Percentiles rank a stretch among this genome's conserved stretches.
phyloP scores from a whole-genome alignment of 2,329 filamentous ascomycete species.

The Aspergillus latus region DNA sequence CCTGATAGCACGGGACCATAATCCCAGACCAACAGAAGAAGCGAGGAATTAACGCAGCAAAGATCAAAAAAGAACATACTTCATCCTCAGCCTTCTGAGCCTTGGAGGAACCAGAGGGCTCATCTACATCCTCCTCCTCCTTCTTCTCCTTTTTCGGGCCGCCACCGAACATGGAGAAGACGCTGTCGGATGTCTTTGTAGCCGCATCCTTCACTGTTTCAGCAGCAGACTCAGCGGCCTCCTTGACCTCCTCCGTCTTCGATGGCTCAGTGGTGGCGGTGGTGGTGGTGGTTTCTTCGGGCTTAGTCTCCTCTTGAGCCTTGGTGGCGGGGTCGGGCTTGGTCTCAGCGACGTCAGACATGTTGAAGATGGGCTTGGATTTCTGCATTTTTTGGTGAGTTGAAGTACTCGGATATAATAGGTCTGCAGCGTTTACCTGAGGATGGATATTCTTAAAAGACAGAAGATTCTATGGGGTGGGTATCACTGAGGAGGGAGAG shows the following conservation, averaged over 20 bases:
- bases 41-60: slow-evolving; percentile 1
- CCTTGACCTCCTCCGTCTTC: slow-evolving; percentile 29
- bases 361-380: slow-evolving; percentile 25
- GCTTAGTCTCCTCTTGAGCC: slow-evolving; percentile 35
- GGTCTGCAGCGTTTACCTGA: slow-evolving; percentile 11
- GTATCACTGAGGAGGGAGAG: slow-evolving; percentile 14
- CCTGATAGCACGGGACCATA: neutral
- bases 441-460: slow-evolving; percentile 8
- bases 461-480: slow-evolving; percentile 12
- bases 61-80: slow-evolving; percentile 42
- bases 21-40: neutral
- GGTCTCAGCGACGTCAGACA: slow-evolving; percentile 46
- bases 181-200: slow-evolving; percentile 52
- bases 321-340: slow-evolving; percentile 46
- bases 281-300: slow-evolving; percentile 36
- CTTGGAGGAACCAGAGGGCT: slow-evolving; percentile 87
- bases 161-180: slow-evolving; percentile 99
- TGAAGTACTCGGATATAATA: neutral
- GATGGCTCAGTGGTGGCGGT: slow-evolving; percentile 35
- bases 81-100: slow-evolving; percentile 64
- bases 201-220: slow-evolving; percentile 40
- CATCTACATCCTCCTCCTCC: slow-evolving; percentile 76
- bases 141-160: slow-evolving; percentile 97
- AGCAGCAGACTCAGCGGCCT: slow-evolving; percentile 35
- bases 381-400: slow-evolving; percentile 14